phyloP scores from a whole-genome alignment of 176 grass and related monocot genomes.

The Phoenix roebelenii region DNA sequence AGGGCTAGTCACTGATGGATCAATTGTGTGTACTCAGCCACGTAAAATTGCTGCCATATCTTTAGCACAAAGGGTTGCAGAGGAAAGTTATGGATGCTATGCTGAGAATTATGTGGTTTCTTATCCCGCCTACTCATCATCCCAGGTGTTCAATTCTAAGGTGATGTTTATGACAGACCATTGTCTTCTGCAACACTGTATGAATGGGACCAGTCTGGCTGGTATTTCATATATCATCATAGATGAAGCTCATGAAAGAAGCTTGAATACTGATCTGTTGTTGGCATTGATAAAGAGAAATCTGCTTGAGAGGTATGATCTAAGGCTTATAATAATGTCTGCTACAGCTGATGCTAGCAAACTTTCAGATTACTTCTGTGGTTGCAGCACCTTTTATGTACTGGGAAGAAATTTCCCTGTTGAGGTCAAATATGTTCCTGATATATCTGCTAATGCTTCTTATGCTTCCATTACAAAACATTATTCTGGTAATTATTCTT shows the following conservation, averaged over 20 bases:
- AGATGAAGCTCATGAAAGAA: constrained; percentile 97
- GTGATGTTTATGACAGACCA: constrained; percentile 83
- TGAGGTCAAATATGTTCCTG: constrained; percentile 75
- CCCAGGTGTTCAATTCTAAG: constrained; percentile 36
- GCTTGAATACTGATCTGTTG: constrained; percentile 88
- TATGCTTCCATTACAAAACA: constrained; percentile 24
- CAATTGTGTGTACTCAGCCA: constrained; percentile 83
- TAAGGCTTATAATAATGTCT: constrained; percentile 92
- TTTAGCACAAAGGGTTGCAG: constrained; percentile 64
- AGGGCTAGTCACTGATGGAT: constrained; percentile 44
- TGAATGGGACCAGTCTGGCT: constrained; percentile 34
- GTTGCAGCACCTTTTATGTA: constrained; percentile 56
- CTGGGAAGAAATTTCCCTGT: constrained; percentile 78
- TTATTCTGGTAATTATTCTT: constrained; percentile 32
- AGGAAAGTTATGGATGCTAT: constrained; percentile 78
- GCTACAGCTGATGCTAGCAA: constrained; percentile 76
- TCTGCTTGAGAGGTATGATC: constrained; percentile 58
- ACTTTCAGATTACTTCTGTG: constrained; percentile 73
- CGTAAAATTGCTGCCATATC: constrained; percentile 77
- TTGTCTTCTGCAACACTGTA: constrained; percentile 64
- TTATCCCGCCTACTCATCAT: constrained; percentile 44
- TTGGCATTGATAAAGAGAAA: constrained; percentile 83
- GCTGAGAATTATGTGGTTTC: constrained; percentile 41
- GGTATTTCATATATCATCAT: constrained; percentile 77
- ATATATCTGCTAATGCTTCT: constrained; percentile 30